Conservation (phyloP, 1,284 basidiomycete species). For the Tilletia indica region DNA sequence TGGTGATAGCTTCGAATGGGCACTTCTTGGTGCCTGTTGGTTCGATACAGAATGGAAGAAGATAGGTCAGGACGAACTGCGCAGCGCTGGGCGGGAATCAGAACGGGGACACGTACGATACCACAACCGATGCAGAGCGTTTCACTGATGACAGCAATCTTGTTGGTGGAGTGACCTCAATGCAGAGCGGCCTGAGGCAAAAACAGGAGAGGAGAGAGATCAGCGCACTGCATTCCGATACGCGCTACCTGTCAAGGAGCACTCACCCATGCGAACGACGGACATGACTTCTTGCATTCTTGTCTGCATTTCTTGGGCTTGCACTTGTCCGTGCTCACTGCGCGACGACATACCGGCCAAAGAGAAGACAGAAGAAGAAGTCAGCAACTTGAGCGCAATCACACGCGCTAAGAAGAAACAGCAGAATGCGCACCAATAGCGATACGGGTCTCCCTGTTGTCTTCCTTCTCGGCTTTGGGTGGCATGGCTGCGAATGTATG, state of each 20-base stretch:
- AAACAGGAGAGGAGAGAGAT: not conserved
- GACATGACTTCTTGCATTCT: slow-evolving; percentile 56
- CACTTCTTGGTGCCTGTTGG: slow-evolving; percentile 50
- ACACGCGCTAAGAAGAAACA: not conserved
- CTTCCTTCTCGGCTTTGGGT: not conserved
- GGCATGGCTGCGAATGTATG: too few relatives aligned
- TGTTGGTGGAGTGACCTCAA: slow-evolving; percentile 48
- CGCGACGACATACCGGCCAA: not conserved
- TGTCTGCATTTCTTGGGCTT: slow-evolving; percentile 55
- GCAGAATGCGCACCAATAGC: slow-evolving; percentile 40
- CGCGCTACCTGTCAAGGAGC: not conserved
- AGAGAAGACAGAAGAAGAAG: not conserved
- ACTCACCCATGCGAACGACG: slow-evolving; percentile 53
- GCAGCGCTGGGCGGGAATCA: not conserved
- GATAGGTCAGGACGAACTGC: not conserved
- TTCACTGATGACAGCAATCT: slow-evolving; percentile 55
- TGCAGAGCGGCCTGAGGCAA: slow-evolving; percentile 38
- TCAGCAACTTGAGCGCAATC: not conserved
- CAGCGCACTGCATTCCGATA: not conserved
- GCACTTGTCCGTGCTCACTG: slow-evolving; percentile 55
- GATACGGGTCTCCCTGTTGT: slow-evolving; percentile 53
- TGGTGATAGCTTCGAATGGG: slow-evolving; percentile 56
- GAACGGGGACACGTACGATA: slow-evolving; percentile 30
- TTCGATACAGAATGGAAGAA: slow-evolving; percentile 3
- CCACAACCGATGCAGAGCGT: slow-evolving; percentile 56